These are phyloP conservation scores for Geotrichum europaeum DNA, from an alignment of 1,139 yeast genomes.

Conservation along the genomic window DNA sequence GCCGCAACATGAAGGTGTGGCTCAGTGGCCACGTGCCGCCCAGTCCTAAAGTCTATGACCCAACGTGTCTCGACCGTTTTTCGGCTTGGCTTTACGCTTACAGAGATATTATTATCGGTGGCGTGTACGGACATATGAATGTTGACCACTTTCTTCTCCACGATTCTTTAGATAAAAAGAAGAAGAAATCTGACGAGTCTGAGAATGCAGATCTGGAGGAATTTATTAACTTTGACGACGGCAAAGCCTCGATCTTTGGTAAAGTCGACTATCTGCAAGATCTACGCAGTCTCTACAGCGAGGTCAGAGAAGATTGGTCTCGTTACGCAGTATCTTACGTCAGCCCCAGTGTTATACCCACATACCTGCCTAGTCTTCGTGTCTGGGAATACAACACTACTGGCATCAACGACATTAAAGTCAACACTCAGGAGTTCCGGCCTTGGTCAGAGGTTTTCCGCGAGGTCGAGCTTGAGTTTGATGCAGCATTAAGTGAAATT, in stretches of 20 bases:
- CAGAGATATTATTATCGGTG: slow-evolving; percentile 76
- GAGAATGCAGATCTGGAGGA: slow-evolving; percentile 19
- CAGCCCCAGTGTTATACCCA: slow-evolving; percentile 74
- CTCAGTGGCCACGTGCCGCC: slow-evolving; percentile 86
- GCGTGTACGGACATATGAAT: slow-evolving; percentile 84
- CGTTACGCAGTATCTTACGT: slow-evolving; percentile 67
- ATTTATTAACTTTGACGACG: slow-evolving; percentile 8
- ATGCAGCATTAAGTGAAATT: slow-evolving; percentile 21
- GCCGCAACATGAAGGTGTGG: slow-evolving; percentile 80
- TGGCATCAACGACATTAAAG: slow-evolving; percentile 36
- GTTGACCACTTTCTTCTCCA: slow-evolving; percentile 76
- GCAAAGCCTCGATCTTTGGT: slow-evolving; percentile 7
- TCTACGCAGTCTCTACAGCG: slow-evolving; percentile 16
- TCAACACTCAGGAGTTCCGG: slow-evolving; percentile 18
- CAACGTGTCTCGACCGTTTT: slow-evolving; percentile 64
- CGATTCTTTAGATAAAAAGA: slow-evolving; percentile 43
- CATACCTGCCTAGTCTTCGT: slow-evolving; percentile 74
- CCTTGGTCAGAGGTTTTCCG: slow-evolving; percentile 53
- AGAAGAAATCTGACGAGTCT: slow-evolving; percentile 18
- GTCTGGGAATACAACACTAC: slow-evolving; percentile 82
- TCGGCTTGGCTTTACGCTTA: slow-evolving; percentile 75
- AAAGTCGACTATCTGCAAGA: slow-evolving; percentile 21
- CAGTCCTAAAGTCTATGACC: slow-evolving; percentile 66
- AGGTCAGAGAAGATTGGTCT: slow-evolving; percentile 27
- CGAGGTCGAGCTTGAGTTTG: slow-evolving; percentile 39